Conservation (phyloP, 768 basidiomycete species). For the Boletus barrowsii region DNA sequence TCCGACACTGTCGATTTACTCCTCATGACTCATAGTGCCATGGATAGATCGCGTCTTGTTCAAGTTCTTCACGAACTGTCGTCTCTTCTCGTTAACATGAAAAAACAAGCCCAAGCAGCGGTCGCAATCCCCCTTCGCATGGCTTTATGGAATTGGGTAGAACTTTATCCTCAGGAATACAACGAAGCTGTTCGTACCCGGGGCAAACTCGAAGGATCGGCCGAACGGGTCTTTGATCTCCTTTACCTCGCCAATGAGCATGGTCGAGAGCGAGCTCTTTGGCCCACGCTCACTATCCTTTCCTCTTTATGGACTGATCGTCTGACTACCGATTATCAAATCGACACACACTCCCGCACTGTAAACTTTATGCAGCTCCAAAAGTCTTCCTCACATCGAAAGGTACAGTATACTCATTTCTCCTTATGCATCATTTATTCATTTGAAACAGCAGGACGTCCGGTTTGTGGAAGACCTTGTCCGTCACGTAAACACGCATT, state of each 20-base stretch:
- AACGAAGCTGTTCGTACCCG: constrained; percentile 64
- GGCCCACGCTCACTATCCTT: constrained; percentile 79
- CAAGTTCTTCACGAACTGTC: constrained; percentile 78
- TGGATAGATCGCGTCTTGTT: constrained; percentile 67
- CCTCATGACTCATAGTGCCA: constrained; percentile 71
- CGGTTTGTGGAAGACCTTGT: constrained; percentile 63
- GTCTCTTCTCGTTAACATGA: constrained; percentile 80
- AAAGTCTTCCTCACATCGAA: constrained; percentile 31
- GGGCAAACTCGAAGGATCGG: constrained; percentile 71
- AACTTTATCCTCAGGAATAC: constrained; percentile 73
- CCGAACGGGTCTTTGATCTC: constrained; percentile 84
- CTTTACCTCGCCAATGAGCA: constrained; percentile 50
- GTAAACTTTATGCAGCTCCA: constrained; percentile 28
- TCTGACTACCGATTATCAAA: constrained; percentile 55
- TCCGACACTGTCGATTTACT: constrained; percentile 74
- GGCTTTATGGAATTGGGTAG: constrained; percentile 91
- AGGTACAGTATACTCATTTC: constrained; percentile 14
- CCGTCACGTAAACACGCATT: constrained; percentile 51
- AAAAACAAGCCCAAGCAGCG: constrained; percentile 65
- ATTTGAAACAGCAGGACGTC: constrained; percentile 35
- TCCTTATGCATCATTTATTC: background rate
- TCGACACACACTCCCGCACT: constrained; percentile 32
- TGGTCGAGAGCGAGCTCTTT: constrained; percentile 53
- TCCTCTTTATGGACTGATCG: constrained; percentile 75
- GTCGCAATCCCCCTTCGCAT: constrained; percentile 70